A percentile compares a stretch with the other conserved stretches of the same genome.
Evolutionary conservation across 2,329 filamentous ascomycete genomes (phyloP).

Genomic region (Penicillium brevicompactum): DNA sequence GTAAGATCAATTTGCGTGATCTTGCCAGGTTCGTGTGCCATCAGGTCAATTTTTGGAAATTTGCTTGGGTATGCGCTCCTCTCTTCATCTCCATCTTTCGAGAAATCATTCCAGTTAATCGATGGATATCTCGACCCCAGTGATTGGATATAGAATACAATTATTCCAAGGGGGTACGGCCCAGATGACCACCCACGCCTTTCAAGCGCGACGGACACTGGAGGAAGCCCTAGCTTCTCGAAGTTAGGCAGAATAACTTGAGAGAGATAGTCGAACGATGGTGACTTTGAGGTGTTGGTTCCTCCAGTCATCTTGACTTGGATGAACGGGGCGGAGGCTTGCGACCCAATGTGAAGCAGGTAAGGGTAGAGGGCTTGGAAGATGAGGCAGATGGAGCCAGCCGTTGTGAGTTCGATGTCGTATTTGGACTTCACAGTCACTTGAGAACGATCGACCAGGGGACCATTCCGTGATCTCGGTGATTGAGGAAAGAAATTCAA

Average conservation of each 20-base stretch:
- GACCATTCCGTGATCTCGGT: conserved; percentile 1
- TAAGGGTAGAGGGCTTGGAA: conserved; percentile 64
- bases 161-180: conserved; percentile 48
- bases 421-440: conserved; percentile 35
- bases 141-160: conserved; percentile 53
- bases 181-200: conserved; percentile 59
- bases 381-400: conserved; percentile 58
- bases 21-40: conserved; percentile 28
- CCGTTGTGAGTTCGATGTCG: conserved; percentile 48
- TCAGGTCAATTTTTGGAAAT: conserved; percentile 39
- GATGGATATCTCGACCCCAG: conserved; percentile 23
- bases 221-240: conserved; percentile 52
- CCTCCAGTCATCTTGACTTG: conserved; percentile 56
- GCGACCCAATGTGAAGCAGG: conserved; percentile 49
- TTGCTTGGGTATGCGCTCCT: not conserved
- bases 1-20: conserved; percentile 43
- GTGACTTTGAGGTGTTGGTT: conserved; percentile 59
- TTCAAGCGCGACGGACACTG: conserved; percentile 45
- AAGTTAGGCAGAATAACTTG: conserved; percentile 61
- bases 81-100: not conserved
- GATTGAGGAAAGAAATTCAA: conserved; percentile 36
- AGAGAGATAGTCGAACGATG: conserved; percentile 58
- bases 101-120: no score
- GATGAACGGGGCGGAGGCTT: conserved; percentile 22
- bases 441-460: conserved; percentile 12